Percentiles rank a stretch among this genome's conserved stretches.
Evolutionary conservation across 2,329 filamentous ascomycete genomes (phyloP).

Genomic region (Talaromyces sp.): DNA sequence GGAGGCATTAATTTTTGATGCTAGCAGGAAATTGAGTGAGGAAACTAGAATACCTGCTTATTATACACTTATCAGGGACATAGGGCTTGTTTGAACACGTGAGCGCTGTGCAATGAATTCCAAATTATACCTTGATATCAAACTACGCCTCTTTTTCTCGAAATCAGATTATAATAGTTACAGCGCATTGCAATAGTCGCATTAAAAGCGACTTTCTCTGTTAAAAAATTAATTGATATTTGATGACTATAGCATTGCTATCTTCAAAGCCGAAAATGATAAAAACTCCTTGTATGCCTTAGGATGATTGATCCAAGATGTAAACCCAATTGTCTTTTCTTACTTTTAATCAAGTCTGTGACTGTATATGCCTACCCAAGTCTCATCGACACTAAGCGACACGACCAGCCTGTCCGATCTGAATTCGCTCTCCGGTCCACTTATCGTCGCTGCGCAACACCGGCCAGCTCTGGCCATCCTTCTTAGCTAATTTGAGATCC

Average conservation of each 20-base stretch:
- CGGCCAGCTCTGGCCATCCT: constrained; percentile 77
- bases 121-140: neutral
- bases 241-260: neutral
- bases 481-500: constrained; percentile 71
- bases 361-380: neutral
- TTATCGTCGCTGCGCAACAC: constrained; percentile 76
- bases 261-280: constrained; percentile 6
- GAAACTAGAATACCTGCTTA: neutral
- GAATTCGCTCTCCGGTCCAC: constrained; percentile 75
- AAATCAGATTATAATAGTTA: neutral
- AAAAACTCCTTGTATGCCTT: constrained; percentile 18
- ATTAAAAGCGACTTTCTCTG: neutral
- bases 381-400: constrained; percentile 26
- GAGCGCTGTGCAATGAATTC: neutral
- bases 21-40: neutral
- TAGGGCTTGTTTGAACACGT: constrained; percentile 5
- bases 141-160: neutral
- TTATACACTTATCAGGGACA: neutral
- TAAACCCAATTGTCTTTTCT: neutral
- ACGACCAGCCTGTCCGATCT: constrained; percentile 75
- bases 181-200: neutral
- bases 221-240: neutral
- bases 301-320: constrained; percentile 1
- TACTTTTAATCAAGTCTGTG: neutral
- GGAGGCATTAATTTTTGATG: neutral